phyloP scores from a whole-genome alignment of 352 stramenopile species.

The Phytophthora ohioensis region DNA sequence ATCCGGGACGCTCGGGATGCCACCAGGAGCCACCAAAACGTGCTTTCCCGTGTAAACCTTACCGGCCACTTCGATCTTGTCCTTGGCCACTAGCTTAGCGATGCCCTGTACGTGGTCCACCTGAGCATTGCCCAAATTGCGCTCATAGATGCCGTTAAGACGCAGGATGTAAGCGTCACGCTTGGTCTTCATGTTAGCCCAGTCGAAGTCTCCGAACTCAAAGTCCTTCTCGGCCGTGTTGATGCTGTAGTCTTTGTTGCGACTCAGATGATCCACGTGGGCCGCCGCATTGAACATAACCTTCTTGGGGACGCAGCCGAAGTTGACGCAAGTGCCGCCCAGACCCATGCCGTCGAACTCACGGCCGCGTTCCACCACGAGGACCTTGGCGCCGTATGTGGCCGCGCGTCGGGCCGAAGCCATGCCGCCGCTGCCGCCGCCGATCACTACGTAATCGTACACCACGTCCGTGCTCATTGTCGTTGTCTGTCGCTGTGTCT shows the following conservation, averaged over 20 bases:
- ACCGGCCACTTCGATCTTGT: constrained; percentile 87
- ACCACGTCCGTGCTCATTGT: constrained; percentile 55
- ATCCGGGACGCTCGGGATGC: constrained; percentile 83
- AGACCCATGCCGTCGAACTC: constrained; percentile 68
- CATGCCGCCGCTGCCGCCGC: constrained; percentile 92
- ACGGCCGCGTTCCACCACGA: constrained; percentile 92
- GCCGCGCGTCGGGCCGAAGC: constrained; percentile 93
- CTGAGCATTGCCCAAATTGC: constrained; percentile 92
- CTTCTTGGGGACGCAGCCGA: constrained; percentile 99
- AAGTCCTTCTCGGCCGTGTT: constrained; percentile 52
- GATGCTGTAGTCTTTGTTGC: constrained; percentile 79
- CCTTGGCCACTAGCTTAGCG: constrained; percentile 86
- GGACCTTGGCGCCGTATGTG: constrained; percentile 95
- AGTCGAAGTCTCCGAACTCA: constrained; percentile 89
- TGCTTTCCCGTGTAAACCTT: constrained; percentile 87
- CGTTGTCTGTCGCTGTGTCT: not conserved
- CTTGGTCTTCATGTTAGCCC: constrained; percentile 91
- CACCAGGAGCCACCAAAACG: constrained; percentile 96
- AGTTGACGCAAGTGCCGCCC: constrained; percentile 98
- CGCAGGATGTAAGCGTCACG: constrained; percentile 95
- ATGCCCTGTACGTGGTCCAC: constrained; percentile 91
- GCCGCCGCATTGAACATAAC: constrained; percentile 95
- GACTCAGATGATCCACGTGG: constrained; percentile 82
- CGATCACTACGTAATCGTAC: constrained; percentile 94
- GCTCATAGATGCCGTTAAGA: constrained; percentile 97